A percentile compares a stretch with the other conserved stretches of the same genome.
These are phyloP conservation scores for Phytophthora idaei DNA, from an alignment of 352 stramenopile species.

Conservation along the genomic window DNA sequence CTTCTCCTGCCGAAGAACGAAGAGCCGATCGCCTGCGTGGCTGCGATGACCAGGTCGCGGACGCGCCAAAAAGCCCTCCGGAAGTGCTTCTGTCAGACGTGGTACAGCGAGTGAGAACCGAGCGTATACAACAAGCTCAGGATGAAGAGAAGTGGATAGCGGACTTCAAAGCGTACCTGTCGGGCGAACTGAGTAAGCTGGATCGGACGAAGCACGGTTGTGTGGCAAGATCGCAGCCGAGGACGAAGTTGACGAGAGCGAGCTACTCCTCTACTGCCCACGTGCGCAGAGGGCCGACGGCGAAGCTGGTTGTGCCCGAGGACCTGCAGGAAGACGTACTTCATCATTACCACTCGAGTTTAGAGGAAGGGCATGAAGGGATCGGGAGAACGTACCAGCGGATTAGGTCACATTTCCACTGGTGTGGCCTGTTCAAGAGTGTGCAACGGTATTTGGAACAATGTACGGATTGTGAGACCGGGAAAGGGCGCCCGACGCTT, in stretches of 20 bases:
- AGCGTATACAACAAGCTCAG: no score
- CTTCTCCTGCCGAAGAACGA: no score
- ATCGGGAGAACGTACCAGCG: constrained; percentile 4
- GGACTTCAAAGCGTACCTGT: no score
- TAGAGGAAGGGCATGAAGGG: constrained; percentile 3
- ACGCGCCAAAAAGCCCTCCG: no score
- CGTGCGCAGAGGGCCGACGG: no score
- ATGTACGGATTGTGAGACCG: constrained; percentile 13
- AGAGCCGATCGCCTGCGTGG: no score
- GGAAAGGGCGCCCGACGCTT: neutral
- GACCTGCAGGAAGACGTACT: neutral
- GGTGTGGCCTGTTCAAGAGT: constrained; percentile 1
- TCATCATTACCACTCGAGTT: constrained; percentile 1
- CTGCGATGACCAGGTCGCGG: no score
- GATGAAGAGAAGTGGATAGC: no score
- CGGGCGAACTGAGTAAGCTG: no score
- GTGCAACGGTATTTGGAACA: constrained; percentile 5
- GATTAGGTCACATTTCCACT: constrained; percentile 6
- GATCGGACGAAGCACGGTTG: no score
- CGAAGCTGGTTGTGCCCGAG: neutral
- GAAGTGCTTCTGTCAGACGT: no score
- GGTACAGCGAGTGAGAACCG: no score
- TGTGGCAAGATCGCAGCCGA: neutral
- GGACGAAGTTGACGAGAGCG: neutral
- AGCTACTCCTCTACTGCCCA: neutral